These are phyloP conservation scores for Stephanodiscus triporus DNA, from an alignment of 108 stramenopile species.

Conservation along the genomic window DNA sequence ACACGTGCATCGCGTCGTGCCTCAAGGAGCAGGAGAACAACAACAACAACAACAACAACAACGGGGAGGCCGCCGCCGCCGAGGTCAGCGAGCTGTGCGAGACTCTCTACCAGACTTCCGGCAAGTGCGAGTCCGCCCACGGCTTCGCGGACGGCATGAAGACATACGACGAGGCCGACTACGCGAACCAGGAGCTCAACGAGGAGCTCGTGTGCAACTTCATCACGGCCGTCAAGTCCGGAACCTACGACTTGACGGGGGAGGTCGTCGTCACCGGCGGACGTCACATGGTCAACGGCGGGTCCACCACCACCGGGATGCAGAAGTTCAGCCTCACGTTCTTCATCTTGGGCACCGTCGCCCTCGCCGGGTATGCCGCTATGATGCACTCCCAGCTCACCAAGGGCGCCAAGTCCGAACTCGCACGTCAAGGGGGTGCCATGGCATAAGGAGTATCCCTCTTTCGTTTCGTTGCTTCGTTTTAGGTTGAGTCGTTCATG, in stretches of 20 bases:
- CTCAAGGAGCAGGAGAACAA: conserved; percentile 32
- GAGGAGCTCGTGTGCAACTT: conserved; percentile 79
- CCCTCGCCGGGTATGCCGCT: conserved; percentile 83
- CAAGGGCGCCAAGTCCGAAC: conserved; percentile 66
- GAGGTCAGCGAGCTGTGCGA: conserved; percentile 73
- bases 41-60: conserved; percentile 36
- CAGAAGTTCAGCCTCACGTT: conserved; percentile 88
- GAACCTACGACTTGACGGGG: conserved; percentile 37
- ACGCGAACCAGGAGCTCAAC: conserved; percentile 68
- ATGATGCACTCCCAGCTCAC: conserved; percentile 87
- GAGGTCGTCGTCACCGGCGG: conserved; percentile 59
- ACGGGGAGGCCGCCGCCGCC: conserved; percentile 29
- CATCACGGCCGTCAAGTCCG: conserved; percentile 35
- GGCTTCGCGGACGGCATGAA: conserved; percentile 68
- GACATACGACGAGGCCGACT: conserved; percentile 51
- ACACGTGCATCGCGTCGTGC: conserved; percentile 73
- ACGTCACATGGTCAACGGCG: conserved; percentile 46
- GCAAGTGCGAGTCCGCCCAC: conserved; percentile 84
- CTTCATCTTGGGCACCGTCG: conserved; percentile 81
- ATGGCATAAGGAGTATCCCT: conserved; percentile 61
- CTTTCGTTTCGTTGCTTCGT: too few relatives aligned
- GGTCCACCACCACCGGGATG: conserved; percentile 64
- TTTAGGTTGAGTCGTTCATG: too few relatives aligned
- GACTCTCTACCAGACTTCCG: conserved; percentile 70
- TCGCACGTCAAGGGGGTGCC: conserved; percentile 66